phyloP scores from a whole-genome alignment of 176 grass and related monocot species.

The Alloteropsis semialata region DNA sequence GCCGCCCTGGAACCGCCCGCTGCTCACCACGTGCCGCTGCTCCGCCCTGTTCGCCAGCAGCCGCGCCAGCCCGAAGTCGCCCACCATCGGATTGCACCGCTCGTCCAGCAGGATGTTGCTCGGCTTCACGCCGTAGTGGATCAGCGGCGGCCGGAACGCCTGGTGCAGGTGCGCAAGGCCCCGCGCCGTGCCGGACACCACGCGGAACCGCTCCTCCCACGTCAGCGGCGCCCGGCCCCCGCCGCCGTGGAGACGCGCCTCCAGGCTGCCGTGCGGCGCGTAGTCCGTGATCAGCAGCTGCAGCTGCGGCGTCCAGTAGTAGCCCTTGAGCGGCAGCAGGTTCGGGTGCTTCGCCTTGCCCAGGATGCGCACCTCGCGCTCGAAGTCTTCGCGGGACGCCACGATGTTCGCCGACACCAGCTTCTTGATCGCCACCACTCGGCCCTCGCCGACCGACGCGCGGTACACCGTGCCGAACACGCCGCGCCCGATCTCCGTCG shows the following conservation, averaged over 20 bases:
- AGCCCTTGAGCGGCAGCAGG: constrained; percentile 74
- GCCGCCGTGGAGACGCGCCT: constrained; percentile 66
- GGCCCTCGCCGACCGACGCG: constrained; percentile 39
- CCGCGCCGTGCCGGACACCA: constrained; percentile 60
- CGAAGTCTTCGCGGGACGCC: constrained; percentile 74
- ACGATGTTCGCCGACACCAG: constrained; percentile 50
- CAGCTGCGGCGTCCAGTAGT: constrained; percentile 94
- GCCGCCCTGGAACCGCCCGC: constrained; percentile 63
- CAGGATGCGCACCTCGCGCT: constrained; percentile 75
- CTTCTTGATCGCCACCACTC: constrained; percentile 69
- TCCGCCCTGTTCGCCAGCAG: constrained; percentile 50
- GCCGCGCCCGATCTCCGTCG: constrained; percentile 65
- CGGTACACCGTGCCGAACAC: constrained; percentile 73
- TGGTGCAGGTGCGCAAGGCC: constrained; percentile 84
- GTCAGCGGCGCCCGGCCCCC: constrained; percentile 27
- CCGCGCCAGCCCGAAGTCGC: constrained; percentile 85
- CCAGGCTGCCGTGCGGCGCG: constrained; percentile 70
- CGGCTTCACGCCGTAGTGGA: constrained; percentile 95
- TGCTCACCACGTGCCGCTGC: constrained; percentile 28
- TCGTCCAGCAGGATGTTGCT: constrained; percentile 92
- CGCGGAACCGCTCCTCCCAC: constrained; percentile 72
- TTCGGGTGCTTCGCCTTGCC: constrained; percentile 84
- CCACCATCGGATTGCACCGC: constrained; percentile 55
- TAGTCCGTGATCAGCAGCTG: constrained; percentile 86
- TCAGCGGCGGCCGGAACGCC: constrained; percentile 80